Evolutionary conservation across 805 yeast genomes (phyloP), one percentile per base, ranked within the genome.

Genomic region (Candida peoriensis): DNA sequence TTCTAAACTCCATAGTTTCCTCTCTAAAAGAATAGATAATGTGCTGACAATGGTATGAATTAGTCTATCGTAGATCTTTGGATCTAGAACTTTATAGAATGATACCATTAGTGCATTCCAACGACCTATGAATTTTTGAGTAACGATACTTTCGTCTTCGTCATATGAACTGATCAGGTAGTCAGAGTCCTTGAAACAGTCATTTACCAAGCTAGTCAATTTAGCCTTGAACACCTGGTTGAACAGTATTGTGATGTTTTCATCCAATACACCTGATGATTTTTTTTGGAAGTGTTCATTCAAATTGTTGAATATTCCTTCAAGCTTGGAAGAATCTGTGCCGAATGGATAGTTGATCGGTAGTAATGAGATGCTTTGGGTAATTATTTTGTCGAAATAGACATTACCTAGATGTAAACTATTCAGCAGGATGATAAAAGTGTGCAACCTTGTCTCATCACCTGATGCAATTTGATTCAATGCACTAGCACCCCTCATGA

Each of bases 41-140:
- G 72, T 63, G 4, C 69, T 59, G 6, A 83, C 79, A 4, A 78
- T 63, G 4, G 70, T 57, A 5, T 64, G 50, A 16, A 72, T 59
- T 26, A 85, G 57, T 33, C 72, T 57, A 17, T 58, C 60, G 54
- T 69, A 84, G 15, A 78, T 74, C 6, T 65, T 62, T 11, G 71
- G 65, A 37, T 79, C 74, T 35, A 83, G 55, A 1, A 76, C 68
- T 42, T 72, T 74, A 34, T 64, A 66, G 51, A 79, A 85, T 4
- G 96, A 95, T 4, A 67, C 56, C 37, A 85, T 66, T 32, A 84
- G 48, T 0, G 64, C 48, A 30, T 70, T 72, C 95, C 96, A 88
- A 16, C 72, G 75, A 10, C 57, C 60, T 18, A 75, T 63, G 53
- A 89, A 86, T 28, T 62, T 68, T 15, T 72, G 62, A 3, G 71